Percentiles rank a stretch among this genome's conserved stretches.
These are phyloP conservation scores for Russula foetens DNA, from an alignment of 768 basidiomycete species.

Conservation along the genomic window DNA sequence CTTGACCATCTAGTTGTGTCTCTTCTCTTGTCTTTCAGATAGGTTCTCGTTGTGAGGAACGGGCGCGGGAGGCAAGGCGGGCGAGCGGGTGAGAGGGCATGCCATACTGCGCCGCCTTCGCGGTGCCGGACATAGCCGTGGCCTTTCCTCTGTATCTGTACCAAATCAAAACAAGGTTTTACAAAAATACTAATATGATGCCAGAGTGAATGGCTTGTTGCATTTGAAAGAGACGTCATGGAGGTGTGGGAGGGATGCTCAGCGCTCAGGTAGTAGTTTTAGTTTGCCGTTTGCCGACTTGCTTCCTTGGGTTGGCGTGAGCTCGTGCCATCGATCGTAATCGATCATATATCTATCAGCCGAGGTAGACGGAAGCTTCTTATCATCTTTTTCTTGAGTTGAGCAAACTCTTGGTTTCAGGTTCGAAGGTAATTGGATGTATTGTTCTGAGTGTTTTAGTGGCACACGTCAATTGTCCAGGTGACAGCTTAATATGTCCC, in stretches of 20 bases:
- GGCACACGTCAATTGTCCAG: neutral
- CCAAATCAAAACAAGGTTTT: too few species aligned
- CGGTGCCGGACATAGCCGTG: slow-evolving; percentile 13
- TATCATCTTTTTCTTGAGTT: too few species aligned
- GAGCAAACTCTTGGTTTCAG: neutral
- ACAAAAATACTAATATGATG: too few species aligned
- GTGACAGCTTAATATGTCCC: neutral
- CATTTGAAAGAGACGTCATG: too few species aligned
- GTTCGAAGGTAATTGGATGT: neutral
- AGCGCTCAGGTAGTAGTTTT: neutral
- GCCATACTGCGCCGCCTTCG: neutral
- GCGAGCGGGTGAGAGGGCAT: neutral
- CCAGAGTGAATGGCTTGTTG: too few species aligned
- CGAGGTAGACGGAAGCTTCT: neutral
- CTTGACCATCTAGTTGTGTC: neutral
- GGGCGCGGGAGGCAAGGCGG: neutral
- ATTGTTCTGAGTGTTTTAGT: neutral
- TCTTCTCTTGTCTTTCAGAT: neutral
- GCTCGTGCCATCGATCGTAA: neutral
- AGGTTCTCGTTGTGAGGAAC: neutral
- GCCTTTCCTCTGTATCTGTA: neutral
- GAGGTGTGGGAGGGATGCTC: neutral
- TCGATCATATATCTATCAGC: neutral
- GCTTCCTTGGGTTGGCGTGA: too few species aligned
- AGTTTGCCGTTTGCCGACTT: neutral